A percentile compares a stretch with the other conserved stretches of the same genome.
These are phyloP conservation scores for Trichopus zeylanicus DNA, from an alignment of 116 monocot genomes.

Conservation along the genomic window DNA sequence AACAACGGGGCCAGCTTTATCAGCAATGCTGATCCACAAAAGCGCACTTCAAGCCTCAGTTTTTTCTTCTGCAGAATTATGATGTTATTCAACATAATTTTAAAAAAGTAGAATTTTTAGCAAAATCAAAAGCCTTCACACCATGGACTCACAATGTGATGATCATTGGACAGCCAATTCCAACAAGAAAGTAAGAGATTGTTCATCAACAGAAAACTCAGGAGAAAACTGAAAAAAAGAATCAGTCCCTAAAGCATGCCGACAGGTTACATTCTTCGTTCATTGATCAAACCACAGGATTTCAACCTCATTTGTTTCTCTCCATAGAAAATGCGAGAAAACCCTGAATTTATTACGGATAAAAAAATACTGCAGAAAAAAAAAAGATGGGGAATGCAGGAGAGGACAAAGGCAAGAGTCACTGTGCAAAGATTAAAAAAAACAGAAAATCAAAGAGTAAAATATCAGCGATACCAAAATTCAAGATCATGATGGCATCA, in stretches of 20 bases:
- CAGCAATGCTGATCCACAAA: constrained; percentile 2
- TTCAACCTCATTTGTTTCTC: background rate
- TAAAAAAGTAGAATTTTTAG: background rate
- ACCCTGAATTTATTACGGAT: background rate
- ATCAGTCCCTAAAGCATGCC: background rate
- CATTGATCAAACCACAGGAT: background rate
- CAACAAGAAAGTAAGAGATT: no score
- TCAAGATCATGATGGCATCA: no score
- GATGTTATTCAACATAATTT: background rate
- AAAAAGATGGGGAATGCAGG: background rate
- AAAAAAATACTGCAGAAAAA: background rate
- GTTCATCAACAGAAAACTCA: no score
- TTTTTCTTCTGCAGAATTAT: background rate
- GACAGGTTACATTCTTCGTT: no score
- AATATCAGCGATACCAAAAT: no score
- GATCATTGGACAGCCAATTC: no score
- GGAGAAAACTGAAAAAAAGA: no score
- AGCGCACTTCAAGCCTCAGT: background rate
- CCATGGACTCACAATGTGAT: no score
- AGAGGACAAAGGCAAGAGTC: background rate
- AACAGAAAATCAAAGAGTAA: background rate
- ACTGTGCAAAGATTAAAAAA: background rate
- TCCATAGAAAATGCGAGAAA: background rate
- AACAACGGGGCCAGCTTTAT: background rate
- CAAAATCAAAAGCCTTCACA: no score